Evolutionary conservation across 345 rosid genomes (phyloP), one percentile per base, ranked within the genome.

Genomic region (Eutrema heterophyllum): DNA sequence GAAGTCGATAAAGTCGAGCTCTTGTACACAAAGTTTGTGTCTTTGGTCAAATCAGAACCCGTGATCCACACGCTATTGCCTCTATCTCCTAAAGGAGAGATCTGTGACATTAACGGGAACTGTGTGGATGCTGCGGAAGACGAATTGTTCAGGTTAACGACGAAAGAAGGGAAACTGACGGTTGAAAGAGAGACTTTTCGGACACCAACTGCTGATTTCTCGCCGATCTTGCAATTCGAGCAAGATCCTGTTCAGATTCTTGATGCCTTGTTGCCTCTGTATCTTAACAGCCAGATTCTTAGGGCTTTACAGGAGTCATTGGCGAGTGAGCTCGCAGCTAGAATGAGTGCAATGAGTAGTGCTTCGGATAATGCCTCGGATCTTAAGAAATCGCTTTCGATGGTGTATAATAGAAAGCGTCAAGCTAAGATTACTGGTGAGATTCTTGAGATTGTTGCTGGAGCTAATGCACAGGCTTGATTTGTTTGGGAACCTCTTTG

Each of bases 351-450:
- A 33, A 94, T 94, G 98, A 91, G 93, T 78, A 86, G 64, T 46
- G 98, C 98, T 40, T 75, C 87, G 8, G 98, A 94, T 72, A 94
- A 94, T 79, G 98, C 97, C 0, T 4, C 16, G 9, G 98, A 91
- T 51, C 81, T 91, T 81, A 88, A 75, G 90, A 94, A 84, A 86
- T 49, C 30, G 9, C 84, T 91, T 61, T 89, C 97, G 2, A 70
- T 41, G 0, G 64, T 80, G 67, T 94, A 94, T 75, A 94, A 94
- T 65, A 72, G 98, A 76, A 60, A 83, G 79, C 94, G 98, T 44
- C 98, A 94, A 76, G 98, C 98, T 18, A 94, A 94, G 81, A 89
- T 94, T 70, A 94, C 97, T 0, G 98, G 96, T 15, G 98, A 94
- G 75, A 89, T 94, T 21, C 81, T 94, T 89, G 97, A 94, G 83